A percentile compares a stretch with the other conserved stretches of the same genome.
Conservation (phyloP, 331 rosid genomes). For the Quercus tomentella region DNA sequence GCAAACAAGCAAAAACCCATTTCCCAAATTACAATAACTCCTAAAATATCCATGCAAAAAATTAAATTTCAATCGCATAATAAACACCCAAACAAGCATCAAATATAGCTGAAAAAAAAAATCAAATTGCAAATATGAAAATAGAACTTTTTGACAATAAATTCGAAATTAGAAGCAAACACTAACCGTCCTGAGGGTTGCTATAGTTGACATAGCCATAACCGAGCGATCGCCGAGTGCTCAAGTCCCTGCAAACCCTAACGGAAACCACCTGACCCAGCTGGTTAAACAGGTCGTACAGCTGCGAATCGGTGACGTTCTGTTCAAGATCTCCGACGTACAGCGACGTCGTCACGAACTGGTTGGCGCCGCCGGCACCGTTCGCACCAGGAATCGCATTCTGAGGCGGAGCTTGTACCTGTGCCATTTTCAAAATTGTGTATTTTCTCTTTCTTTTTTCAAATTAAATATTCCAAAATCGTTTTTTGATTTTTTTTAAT, state of each 20-base stretch:
- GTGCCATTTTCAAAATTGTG: slow-evolving; percentile 46
- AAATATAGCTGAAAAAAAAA: too few relatives aligned
- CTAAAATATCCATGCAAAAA: not conserved
- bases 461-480: not conserved
- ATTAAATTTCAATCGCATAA: not conserved
- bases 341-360: slow-evolving; percentile 84
- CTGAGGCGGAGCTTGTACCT: slow-evolving; percentile 75
- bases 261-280: slow-evolving; percentile 93
- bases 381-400: slow-evolving; percentile 57
- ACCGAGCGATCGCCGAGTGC: slow-evolving; percentile 82
- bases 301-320: slow-evolving; percentile 85
- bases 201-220: slow-evolving; percentile 89
- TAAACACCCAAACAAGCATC: too few relatives aligned
- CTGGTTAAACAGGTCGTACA: slow-evolving; percentile 82
- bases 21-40: not conserved
- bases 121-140: not conserved
- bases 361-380: slow-evolving; percentile 56
- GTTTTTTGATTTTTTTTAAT: not conserved
- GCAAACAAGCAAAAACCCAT: not conserved
- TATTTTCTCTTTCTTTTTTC: slow-evolving; percentile 12
- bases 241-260: slow-evolving; percentile 97
- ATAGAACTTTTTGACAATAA: not conserved
- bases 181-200: slow-evolving; percentile 79
- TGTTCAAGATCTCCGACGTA: slow-evolving; percentile 95
- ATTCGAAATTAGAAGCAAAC: not conserved